Conservation (phyloP, 1,139 yeast genomes). For the Hemisphaericaspora xylofermentans region DNA sequence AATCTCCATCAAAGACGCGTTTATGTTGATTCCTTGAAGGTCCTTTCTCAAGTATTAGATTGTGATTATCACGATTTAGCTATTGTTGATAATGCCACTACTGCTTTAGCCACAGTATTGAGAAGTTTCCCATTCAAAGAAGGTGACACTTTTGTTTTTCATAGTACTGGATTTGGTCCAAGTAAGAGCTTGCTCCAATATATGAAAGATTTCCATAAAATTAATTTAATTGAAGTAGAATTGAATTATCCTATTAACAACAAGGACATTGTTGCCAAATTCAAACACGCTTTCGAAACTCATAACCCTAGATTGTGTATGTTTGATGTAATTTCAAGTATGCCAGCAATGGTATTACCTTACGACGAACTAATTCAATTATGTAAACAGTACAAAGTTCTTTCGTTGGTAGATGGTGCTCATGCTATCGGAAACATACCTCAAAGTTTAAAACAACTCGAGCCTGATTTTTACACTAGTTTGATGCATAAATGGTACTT, state of each 20-base stretch:
- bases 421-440: constrained; percentile 58
- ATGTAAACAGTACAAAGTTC: constrained; percentile 46
- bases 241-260: constrained; percentile 50
- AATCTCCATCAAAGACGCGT: constrained; percentile 19
- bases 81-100: constrained; percentile 57
- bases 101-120: constrained; percentile 56
- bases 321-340: constrained; percentile 60
- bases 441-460: constrained; percentile 32
- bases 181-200: constrained; percentile 53
- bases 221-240: constrained; percentile 40
- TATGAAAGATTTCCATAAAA: constrained; percentile 37
- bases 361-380: constrained; percentile 45
- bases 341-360: constrained; percentile 63
- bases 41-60: constrained; percentile 38
- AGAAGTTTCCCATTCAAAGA: constrained; percentile 50
- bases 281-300: constrained; percentile 28
- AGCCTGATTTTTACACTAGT: constrained; percentile 62
- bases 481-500: constrained; percentile 71
- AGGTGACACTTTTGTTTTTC: constrained; percentile 52
- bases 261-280: constrained; percentile 41
- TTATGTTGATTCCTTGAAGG: constrained; percentile 28
- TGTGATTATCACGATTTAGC: constrained; percentile 45
- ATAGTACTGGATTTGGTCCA: constrained; percentile 55
- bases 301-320: constrained; percentile 39
- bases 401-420: constrained; percentile 68